Conservation (phyloP, 768 basidiomycete genomes). For the Postia placenta region DNA sequence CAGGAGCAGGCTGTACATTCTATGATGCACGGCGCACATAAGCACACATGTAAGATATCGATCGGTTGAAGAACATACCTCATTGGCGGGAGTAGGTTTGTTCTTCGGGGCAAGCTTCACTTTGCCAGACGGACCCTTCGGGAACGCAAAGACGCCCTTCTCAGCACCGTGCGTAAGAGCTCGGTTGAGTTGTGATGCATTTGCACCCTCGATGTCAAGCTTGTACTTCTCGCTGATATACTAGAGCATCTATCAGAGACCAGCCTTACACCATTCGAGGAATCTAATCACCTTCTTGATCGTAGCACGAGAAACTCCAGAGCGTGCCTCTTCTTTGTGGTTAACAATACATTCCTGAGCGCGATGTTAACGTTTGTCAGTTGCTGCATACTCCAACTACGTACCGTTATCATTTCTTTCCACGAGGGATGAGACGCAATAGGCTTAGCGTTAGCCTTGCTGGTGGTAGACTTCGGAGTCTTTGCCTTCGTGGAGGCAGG, state of each 20-base stretch:
- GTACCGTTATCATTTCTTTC: conserved; percentile 34
- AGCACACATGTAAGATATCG: not conserved
- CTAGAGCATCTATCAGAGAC: conserved; percentile 21
- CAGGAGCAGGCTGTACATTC: conserved; percentile 29
- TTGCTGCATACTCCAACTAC: not conserved
- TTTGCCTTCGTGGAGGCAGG: conserved; percentile 10
- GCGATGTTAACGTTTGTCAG: not conserved
- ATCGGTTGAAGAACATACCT: conserved; percentile 43
- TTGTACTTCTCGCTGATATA: conserved; percentile 53
- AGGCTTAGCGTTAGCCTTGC: conserved; percentile 14
- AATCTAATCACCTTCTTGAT: conserved; percentile 51
- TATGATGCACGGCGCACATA: conserved; percentile 14
- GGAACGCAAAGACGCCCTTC: conserved; percentile 46
- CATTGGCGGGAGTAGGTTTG: conserved; percentile 42
- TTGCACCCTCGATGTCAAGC: conserved; percentile 33
- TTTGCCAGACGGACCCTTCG: conserved; percentile 65
- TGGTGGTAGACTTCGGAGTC: conserved; percentile 6
- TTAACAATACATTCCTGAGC: conserved; percentile 65
- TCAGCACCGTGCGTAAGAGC: conserved; percentile 50
- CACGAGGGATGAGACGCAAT: conserved; percentile 26
- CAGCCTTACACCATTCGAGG: not conserved
- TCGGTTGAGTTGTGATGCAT: conserved; percentile 42
- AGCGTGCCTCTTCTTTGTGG: conserved; percentile 57
- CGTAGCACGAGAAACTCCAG: conserved; percentile 67
- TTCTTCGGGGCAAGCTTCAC: conserved; percentile 66